Percentiles rank a stretch among this genome's conserved stretches.
Conservation (phyloP, 768 basidiomycete species). For the Russula olivacea region DNA sequence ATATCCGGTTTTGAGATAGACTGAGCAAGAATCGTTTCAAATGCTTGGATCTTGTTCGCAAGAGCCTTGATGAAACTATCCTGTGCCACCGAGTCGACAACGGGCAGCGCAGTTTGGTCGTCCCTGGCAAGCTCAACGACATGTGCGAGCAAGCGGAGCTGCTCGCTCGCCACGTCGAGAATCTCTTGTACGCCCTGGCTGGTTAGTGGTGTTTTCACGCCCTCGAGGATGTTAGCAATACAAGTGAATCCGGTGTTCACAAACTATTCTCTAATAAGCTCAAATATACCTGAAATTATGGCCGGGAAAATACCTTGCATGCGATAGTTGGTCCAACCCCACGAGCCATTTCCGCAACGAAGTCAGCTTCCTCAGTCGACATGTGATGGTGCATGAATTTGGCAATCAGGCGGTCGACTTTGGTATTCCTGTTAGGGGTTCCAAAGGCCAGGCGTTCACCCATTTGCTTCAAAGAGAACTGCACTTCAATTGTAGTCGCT, state of each 20-base stretch:
- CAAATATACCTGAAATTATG: neutral
- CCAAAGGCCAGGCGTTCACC: slow-evolving; percentile 61
- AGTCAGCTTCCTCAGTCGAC: slow-evolving; percentile 73
- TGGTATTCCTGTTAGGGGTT: slow-evolving; percentile 50
- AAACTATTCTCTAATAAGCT: slow-evolving; percentile 41
- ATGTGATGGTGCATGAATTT: slow-evolving; percentile 69
- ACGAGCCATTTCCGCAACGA: slow-evolving; percentile 75
- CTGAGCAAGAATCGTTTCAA: slow-evolving; percentile 30
- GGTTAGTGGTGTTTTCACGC: slow-evolving; percentile 25
- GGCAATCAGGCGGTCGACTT: slow-evolving; percentile 59
- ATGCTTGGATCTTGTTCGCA: slow-evolving; percentile 40
- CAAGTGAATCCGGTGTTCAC: slow-evolving; percentile 68
- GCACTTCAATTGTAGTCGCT: slow-evolving; percentile 73
- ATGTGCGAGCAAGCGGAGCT: slow-evolving; percentile 62
- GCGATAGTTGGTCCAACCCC: slow-evolving; percentile 63
- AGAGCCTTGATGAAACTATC: slow-evolving; percentile 52
- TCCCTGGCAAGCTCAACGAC: slow-evolving; percentile 61
- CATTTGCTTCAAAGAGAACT: slow-evolving; percentile 68
- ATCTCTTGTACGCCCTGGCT: slow-evolving; percentile 31
- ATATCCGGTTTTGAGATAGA: slow-evolving; percentile 24
- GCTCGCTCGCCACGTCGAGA: slow-evolving; percentile 46
- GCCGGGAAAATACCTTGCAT: slow-evolving; percentile 46
- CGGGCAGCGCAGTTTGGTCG: slow-evolving; percentile 37
- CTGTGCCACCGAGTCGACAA: slow-evolving; percentile 51
- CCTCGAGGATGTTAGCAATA: slow-evolving; percentile 51